Percentiles rank a stretch among this genome's conserved stretches.
Conservation (phyloP, 306 rosid species). For the Castanea mollissima region DNA sequence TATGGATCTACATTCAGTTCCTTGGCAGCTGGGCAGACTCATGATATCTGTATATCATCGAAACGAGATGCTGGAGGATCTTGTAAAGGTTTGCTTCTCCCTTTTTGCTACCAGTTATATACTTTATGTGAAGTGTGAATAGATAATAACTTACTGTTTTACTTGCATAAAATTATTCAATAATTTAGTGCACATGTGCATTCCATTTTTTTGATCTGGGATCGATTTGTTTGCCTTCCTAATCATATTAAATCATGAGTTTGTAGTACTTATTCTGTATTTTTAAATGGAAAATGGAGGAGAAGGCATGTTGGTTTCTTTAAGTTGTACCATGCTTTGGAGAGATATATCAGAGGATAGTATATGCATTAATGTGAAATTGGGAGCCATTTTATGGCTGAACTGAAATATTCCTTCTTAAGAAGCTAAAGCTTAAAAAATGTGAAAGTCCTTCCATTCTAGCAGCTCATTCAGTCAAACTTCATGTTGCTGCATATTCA, state of each 20-base stretch:
- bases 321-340: neutral
- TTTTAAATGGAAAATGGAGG: neutral
- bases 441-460: neutral
- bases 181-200: neutral
- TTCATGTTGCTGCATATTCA: neutral
- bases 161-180: neutral
- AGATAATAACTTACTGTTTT: constrained; percentile 2
- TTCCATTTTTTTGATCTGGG: neutral
- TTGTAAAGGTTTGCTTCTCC: constrained; percentile 50
- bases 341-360: neutral
- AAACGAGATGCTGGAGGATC: constrained; percentile 65
- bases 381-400: neutral
- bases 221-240: neutral
- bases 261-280: neutral
- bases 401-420: neutral
- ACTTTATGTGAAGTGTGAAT: constrained; percentile 2
- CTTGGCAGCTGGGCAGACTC: constrained; percentile 83
- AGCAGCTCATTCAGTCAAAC: neutral
- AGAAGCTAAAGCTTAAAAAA: neutral
- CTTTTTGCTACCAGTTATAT: neutral
- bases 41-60: constrained; percentile 80
- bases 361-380: neutral
- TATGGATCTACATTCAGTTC: constrained; percentile 78
- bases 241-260: neutral
- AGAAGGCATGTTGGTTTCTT: neutral